A percentile compares a stretch with the other conserved stretches of the same genome.
phyloP scores from a whole-genome alignment of 2,329 filamentous ascomycete species.

The Keithomyces neogunnii region DNA sequence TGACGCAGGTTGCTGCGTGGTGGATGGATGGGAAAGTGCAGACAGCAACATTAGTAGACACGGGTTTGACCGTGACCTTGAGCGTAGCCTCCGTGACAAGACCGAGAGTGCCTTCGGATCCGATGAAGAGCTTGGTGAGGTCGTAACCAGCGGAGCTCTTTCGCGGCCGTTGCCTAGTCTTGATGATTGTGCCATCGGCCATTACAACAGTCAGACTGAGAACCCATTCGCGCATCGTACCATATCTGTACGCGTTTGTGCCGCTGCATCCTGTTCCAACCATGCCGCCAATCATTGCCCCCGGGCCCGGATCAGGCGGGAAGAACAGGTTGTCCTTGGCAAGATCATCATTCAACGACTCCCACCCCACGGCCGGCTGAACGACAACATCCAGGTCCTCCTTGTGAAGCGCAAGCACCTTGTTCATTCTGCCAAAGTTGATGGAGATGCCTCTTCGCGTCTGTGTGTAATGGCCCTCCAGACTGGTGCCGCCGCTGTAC shows the following conservation, averaged over 20 bases:
- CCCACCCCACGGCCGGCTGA: slow-evolving; percentile 80
- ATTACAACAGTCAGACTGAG: slow-evolving; percentile 78
- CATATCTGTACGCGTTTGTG: slow-evolving; percentile 87
- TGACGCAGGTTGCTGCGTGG: slow-evolving; percentile 70
- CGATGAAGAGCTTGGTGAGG: slow-evolving; percentile 80
- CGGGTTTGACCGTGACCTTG: slow-evolving; percentile 75
- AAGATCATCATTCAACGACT: slow-evolving; percentile 72
- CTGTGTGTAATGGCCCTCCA: slow-evolving; percentile 82
- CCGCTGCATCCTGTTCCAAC: slow-evolving; percentile 66
- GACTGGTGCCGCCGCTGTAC: slow-evolving; percentile 79
- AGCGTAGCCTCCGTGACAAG: slow-evolving; percentile 86
- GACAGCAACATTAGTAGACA: slow-evolving; percentile 73
- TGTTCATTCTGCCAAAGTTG: slow-evolving; percentile 80
- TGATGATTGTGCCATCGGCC: slow-evolving; percentile 83
- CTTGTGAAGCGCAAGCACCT: slow-evolving; percentile 68
- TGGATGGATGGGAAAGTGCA: slow-evolving; percentile 51
- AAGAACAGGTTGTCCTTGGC: slow-evolving; percentile 73
- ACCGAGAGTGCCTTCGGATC: slow-evolving; percentile 84
- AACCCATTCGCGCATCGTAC: slow-evolving; percentile 94
- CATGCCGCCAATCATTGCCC: slow-evolving; percentile 89
- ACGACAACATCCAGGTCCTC: slow-evolving; percentile 70
- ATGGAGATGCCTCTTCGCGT: slow-evolving; percentile 78
- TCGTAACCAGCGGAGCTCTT: slow-evolving; percentile 92
- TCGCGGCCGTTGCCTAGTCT: slow-evolving; percentile 77
- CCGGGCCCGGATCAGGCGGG: slow-evolving; percentile 83